A percentile compares a stretch with the other conserved stretches of the same genome.
phyloP scores from a whole-genome alignment of 2,329 filamentous ascomycete genomes.

The Botrytis squamosa region DNA sequence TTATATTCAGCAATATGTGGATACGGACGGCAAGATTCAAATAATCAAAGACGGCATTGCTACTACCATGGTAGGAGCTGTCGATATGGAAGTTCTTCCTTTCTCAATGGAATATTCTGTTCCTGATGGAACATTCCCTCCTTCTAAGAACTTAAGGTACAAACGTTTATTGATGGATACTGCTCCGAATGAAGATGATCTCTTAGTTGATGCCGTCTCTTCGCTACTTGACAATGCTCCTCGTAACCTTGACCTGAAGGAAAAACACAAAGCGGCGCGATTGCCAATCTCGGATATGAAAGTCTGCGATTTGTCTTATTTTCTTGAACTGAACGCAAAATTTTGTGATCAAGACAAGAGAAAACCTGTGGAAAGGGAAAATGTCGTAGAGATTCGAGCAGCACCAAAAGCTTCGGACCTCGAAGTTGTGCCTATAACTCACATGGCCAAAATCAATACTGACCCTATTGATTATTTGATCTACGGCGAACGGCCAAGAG shows the following conservation, averaged over 20 bases:
- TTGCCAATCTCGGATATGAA: slow-evolving; percentile 9
- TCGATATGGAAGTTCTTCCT: slow-evolving; percentile 9
- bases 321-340: not conserved
- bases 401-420: not conserved
- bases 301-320: slow-evolving; percentile 2
- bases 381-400: not conserved
- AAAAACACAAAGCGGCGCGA: not conserved
- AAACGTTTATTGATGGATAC: slow-evolving; percentile 7
- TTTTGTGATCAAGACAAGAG: not conserved
- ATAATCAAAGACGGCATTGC: not conserved
- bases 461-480: slow-evolving; percentile 9
- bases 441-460: not conserved
- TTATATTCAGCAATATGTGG: slow-evolving; percentile 8
- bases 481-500: not conserved
- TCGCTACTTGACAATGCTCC: not conserved
- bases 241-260: not conserved
- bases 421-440: not conserved
- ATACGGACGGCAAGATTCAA: not conserved
- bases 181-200: not conserved
- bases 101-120: slow-evolving; percentile 4
- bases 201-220: not conserved
- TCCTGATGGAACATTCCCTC: not conserved
- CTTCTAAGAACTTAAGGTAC: not conserved
- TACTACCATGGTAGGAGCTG: slow-evolving; percentile 1
- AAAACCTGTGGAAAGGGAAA: not conserved